Base-by-base conservation (phyloP, 2,329 filamentous ascomycete species). In the Phialemonium atrogriseum region DNA sequence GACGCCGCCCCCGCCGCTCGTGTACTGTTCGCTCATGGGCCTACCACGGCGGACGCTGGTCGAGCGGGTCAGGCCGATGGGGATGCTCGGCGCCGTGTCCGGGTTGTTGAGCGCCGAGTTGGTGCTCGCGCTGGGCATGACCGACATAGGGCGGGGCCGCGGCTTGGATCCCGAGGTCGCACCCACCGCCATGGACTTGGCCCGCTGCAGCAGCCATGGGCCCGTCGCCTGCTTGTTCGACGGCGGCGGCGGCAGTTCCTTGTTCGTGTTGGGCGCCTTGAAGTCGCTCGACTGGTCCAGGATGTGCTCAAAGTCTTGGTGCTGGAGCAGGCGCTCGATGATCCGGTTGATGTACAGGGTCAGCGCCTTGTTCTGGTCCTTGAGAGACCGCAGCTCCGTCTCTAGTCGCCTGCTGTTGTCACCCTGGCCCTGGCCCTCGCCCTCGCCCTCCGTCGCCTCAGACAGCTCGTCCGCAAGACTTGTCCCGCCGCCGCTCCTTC, bases 311-410 rank as follows among this genome's bases (percentile, higher is more conserved):
- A 94, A 96, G 45, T 94, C 88, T 50, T 94, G 84, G 59, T 95
- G 84, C 52, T 94, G 84, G 40, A 98, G 72, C 26, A 98, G 75
- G 35, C 91, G 83, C 56, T 91, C 91, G 54, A 98, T 94, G 56
- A 98, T 96, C 64, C 91, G 94, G 73, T 96, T 94, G 66, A 98
- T 95, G 64, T 98, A 98, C 43, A 96, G 68, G 15, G 87, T 94
- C 46, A 98, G 68, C 18, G 91, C 91, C 66, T 96, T 96, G 68
- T 98, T 96, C 64, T 94, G 81, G 54, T 94, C 89, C 61, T 84
- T 89, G 46, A 85, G 66, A 7, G 74, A 70, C 57, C 83, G 86
- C 44, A 91, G 59, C 48, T 96, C 89, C 9, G 68, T 60, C 53
- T 95, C 88, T 10, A 91, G 66, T 32, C 76, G 77, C 47, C 80